phyloP scores from a whole-genome alignment of 164 flowering plant species.

The Aristolochia californica region DNA sequence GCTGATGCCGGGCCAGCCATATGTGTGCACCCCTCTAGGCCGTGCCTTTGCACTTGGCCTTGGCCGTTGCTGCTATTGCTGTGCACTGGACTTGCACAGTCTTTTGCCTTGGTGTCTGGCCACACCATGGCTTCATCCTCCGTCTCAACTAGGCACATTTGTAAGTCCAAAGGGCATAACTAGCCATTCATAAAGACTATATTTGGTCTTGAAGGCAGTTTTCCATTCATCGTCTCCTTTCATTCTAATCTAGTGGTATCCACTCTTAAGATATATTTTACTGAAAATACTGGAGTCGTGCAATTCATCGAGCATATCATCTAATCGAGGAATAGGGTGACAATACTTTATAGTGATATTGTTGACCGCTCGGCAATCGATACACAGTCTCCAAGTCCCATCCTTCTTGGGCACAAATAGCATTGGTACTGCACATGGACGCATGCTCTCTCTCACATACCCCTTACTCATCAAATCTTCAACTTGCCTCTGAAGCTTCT shows the following conservation, averaged over 20 bases:
- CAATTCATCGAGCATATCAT: slow-evolving; percentile 5
- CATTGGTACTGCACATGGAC: not conserved
- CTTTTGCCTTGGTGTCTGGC: too few species aligned
- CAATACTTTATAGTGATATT: slow-evolving; percentile 3
- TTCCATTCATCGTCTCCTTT: slow-evolving; percentile 2
- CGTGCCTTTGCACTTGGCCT: too few species aligned
- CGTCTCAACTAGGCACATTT: too few species aligned
- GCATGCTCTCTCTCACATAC: slow-evolving; percentile 3
- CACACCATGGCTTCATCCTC: too few species aligned
- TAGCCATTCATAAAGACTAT: not conserved
- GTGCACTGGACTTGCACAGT: too few species aligned
- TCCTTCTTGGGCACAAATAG: too few species aligned
- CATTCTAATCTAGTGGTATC: too few species aligned
- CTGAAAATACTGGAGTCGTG: not conserved
- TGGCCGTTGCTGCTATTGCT: too few species aligned
- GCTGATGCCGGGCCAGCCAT: too few species aligned
- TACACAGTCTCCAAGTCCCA: too few species aligned
- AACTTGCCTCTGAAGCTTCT: slow-evolving; percentile 5
- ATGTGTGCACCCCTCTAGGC: too few species aligned
- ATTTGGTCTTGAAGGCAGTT: not conserved
- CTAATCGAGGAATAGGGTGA: slow-evolving; percentile 1
- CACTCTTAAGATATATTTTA: slow-evolving; percentile 1
- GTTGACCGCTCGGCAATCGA: not conserved
- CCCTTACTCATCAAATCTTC: slow-evolving; percentile 3
- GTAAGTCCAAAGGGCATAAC: not conserved